Evolutionary conservation across 2,329 filamentous ascomycete genomes (phyloP), one percentile per base, ranked within the genome.

Genomic region (Ascochyta lentis): DNA sequence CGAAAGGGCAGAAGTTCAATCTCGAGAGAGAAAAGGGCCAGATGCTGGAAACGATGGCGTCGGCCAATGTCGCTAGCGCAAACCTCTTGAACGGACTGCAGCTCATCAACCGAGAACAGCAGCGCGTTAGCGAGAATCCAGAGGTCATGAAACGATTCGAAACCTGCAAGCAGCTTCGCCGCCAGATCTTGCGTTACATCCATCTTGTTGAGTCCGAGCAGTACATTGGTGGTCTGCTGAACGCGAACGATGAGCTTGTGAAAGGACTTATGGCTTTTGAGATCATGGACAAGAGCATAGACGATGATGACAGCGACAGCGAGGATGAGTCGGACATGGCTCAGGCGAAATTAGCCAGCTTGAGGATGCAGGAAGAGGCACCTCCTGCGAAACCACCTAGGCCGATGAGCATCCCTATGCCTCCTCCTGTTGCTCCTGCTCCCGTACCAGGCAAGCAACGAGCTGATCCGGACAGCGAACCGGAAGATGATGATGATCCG

Each of bases 221-320:
- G 69, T 97, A 90, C 83, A 87, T 99, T 8, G 95, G 94, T 38
- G 89, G 91, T 58, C 83, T 99, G 4, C 87, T 99, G 16, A 91
- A 95, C 68, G 93, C 94, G 61, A 98, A 99, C 68, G 95, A 99
- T 68, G 91, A 96, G 76, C 87, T 99, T n/a, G 91, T 98, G 37
- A 89, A 89, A 59, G 92, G 93, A 1, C 83, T 99, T 54, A 96
- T 96, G 86, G 90, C 92, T 0, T 99, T 92, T 70, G 94, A 98
- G 76, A 91, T 97, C 66, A 85, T 98, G 60, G 94, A 99, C 72
- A 87, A 89, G 58, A 92, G 90, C 43, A 90, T 94, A 60, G 89
- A 92, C 62, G 85, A 88, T 60, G 85, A 88, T 61, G 86, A 89
- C 65, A 87, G 85, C 56, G 85, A 88, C 66, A 87, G 84, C 59